These are phyloP conservation scores for Ramaria sp. DNA, from an alignment of 768 basidiomycete genomes.

Conservation along the genomic window DNA sequence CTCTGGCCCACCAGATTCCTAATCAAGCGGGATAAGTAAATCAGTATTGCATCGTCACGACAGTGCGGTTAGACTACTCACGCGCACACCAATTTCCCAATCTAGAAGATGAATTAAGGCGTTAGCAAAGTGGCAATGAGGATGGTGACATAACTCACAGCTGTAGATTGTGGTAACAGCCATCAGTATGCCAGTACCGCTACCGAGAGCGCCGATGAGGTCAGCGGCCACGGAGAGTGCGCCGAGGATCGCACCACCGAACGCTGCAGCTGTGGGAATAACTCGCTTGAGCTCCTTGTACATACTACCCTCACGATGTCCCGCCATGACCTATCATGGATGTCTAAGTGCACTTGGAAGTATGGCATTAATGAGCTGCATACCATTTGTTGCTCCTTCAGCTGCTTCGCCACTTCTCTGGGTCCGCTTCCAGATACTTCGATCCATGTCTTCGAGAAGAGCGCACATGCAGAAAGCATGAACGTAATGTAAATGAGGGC, in stretches of 20 bases:
- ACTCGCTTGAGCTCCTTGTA: conserved; percentile 99
- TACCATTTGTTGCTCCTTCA: conserved; percentile 97
- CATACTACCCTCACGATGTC: conserved; percentile 95
- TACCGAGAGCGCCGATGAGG: conserved; percentile 91
- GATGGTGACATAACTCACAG: conserved; percentile 37
- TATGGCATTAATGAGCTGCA: conserved; percentile 6
- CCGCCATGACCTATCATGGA: conserved; percentile 41
- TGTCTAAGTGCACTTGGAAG: background rate
- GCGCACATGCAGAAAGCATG: conserved; percentile 87
- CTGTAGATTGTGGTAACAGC: conserved; percentile 97
- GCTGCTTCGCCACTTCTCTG: conserved; percentile 91
- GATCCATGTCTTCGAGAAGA: conserved; percentile 99
- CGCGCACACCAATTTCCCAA: conserved; percentile 91
- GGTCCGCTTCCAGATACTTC: conserved; percentile 96
- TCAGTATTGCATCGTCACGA: background rate
- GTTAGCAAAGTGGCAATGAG: background rate
- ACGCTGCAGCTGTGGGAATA: conserved; percentile 94
- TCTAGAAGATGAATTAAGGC: conserved; percentile 31
- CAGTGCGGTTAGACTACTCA: conserved; percentile 10
- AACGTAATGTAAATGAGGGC: conserved; percentile 84
- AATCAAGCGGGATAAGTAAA: conserved; percentile 5
- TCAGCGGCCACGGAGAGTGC: conserved; percentile 86
- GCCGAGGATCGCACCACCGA: conserved; percentile 95
- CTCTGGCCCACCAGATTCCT: conserved; percentile 75
- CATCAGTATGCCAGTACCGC: conserved; percentile 94